phyloP scores from a whole-genome alignment of 805 yeast genomes.

The Candida koratica region DNA sequence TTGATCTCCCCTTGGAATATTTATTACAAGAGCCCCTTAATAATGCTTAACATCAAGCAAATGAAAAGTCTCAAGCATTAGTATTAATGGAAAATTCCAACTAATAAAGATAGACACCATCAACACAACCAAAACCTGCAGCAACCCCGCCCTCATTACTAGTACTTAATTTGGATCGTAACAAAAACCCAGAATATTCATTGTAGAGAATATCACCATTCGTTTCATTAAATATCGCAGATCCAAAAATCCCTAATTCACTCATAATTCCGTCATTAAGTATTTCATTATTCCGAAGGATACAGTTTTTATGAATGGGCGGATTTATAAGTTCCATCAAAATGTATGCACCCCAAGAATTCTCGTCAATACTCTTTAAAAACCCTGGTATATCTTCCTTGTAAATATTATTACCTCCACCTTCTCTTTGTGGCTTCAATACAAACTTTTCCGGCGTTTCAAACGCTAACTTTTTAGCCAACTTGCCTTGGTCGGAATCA shows the following conservation, averaged over 20 bases:
- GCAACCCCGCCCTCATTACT: slow-evolving; percentile 99
- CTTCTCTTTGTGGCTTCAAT: slow-evolving; percentile 96
- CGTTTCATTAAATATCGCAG: slow-evolving; percentile 66
- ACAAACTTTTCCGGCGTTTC: slow-evolving; percentile 70
- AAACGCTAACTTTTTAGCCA: slow-evolving; percentile 65
- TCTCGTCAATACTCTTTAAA: slow-evolving; percentile 52
- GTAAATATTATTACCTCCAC: slow-evolving; percentile 96
- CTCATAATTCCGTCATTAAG: slow-evolving; percentile 74
- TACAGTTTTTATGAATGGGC: slow-evolving; percentile 60
- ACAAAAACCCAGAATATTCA: slow-evolving; percentile 74
- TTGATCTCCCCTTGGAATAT: slow-evolving; percentile 8
- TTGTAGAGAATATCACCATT: slow-evolving; percentile 57
- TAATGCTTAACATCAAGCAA: neutral
- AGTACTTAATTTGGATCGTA: slow-evolving; percentile 81
- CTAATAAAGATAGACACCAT: slow-evolving; percentile 60
- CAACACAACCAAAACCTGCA: slow-evolving; percentile 97
- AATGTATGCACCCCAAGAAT: slow-evolving; percentile 86
- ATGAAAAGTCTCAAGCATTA: neutral
- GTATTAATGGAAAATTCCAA: neutral
- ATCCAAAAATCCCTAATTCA: slow-evolving; percentile 90
- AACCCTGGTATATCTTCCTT: slow-evolving; percentile 79
- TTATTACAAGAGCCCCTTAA: slow-evolving; percentile 1
- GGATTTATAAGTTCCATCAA: slow-evolving; percentile 92
- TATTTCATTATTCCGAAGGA: slow-evolving; percentile 62
- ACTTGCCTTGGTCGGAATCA: slow-evolving; percentile 53